Evolutionary conservation across 441 rosid species (phyloP), one percentile per base, ranked within the genome.

Genomic region (Geranium incanum): DNA sequence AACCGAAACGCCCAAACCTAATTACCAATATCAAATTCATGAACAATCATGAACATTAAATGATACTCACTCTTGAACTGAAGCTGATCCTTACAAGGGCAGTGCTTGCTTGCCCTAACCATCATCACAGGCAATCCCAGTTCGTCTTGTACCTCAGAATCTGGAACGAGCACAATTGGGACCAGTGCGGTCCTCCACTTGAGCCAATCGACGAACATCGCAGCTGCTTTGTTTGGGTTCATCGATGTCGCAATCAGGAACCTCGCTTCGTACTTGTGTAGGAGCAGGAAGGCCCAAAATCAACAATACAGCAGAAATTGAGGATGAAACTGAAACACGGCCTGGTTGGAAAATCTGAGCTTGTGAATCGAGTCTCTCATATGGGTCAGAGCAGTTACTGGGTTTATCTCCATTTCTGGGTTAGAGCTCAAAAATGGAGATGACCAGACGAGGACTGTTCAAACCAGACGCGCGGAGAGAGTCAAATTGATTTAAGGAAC

Each of bases 211-310:
- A 86, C 95, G 83, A 93, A 86, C 97, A 91, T 84, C 84, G 84
- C 87, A 4, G 91, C 91, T 43, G 96, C 97, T 77, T 87, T 93
- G 66, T 74, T 88, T 8, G 86, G 78, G 69, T 88, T 87, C 96
- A 93, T 91, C 74, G 98, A 87, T 74, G 96, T 86, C 60, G 97
- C 93, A 71, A 89, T 80, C 88, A 93, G 68, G 87, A 93, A 91
- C 82, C 96, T 86, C 91, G 80, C 87, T 28, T 86, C 89, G 76
- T 84, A 79, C 12, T 81, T 85, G 95, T 93, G 75, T 72, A 63
- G 69, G 18, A 36, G 37, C 28, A 60, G 50, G 19, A 28, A 15
- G 65, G 50, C 71, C 64, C 6, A 13, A 70, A 16, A 38, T 52
- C 23, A 68, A 68, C 9, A 38, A 66, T 37, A 5, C 33, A 19